Percentiles rank a stretch among this genome's conserved stretches.
These are phyloP conservation scores for Dioszegia crocea DNA, from an alignment of 768 basidiomycete species.

Conservation along the genomic window DNA sequence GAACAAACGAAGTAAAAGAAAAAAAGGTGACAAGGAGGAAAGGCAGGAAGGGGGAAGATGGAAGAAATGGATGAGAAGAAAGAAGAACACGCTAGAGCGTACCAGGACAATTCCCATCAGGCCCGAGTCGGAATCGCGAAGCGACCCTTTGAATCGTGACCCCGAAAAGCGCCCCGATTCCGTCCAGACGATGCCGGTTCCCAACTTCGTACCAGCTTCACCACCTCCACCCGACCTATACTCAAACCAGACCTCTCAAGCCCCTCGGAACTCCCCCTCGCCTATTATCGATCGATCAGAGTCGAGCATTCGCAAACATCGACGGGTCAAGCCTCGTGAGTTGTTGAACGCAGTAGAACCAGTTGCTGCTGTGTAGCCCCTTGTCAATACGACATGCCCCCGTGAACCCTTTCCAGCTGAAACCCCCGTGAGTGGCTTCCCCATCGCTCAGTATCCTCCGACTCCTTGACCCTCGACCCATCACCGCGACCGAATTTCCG, in stretches of 20 bases:
- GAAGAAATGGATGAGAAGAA: not conserved
- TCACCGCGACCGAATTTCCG: not conserved
- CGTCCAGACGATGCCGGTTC: not conserved
- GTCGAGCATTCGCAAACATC: constrained; percentile 1
- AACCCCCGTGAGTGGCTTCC: not conserved
- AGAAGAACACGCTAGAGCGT: not conserved
- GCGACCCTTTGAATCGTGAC: not conserved
- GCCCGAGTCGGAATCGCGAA: not conserved
- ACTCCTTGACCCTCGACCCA: not conserved
- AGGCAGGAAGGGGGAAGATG: not conserved
- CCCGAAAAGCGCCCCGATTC: not conserved
- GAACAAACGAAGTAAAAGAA: not conserved
- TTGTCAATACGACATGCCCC: not conserved
- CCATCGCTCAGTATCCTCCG: not conserved
- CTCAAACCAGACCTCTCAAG: not conserved
- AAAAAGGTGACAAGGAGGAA: not conserved
- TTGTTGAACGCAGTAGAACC: not conserved
- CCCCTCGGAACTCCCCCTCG: not conserved
- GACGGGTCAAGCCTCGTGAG: constrained; percentile 12
- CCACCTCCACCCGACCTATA: not conserved
- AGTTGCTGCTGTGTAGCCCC: not conserved
- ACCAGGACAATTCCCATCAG: not conserved
- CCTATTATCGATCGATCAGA: not conserved
- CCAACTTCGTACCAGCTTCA: not conserved
- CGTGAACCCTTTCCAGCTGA: too few species aligned